Base-by-base conservation (phyloP, 148 eudicot genomes). In the Polygonum maritimum region DNA sequence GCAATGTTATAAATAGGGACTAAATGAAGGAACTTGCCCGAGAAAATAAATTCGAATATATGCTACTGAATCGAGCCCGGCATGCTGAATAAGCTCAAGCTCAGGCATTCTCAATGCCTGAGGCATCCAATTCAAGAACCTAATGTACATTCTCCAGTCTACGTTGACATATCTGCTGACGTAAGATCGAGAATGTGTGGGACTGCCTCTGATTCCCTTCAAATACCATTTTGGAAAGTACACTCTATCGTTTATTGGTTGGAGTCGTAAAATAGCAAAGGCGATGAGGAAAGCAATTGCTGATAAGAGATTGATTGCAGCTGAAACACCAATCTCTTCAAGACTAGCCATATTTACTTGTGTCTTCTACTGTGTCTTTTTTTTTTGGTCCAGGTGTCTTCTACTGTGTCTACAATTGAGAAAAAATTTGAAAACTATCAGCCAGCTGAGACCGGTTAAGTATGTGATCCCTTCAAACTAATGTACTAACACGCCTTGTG, bases 141-240 rank as follows among this genome's bases (percentile, higher is more conserved):
- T 83, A 40, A 94, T 72, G 71, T 94, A 94, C 74, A 81, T 85
- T 81, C 88, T 83, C 76, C 70, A 73, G 76, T 94, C 97, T 77
- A 92, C 71, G 75, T 94, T 94, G 48, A 94, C 90, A 78, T 90
- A 87, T 75, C 86, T 92, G 31, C 80, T 83, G 52, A 85, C 82
- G 49, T 75, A 74, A 40, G 89, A 79, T 71, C 86, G 83, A 2
- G 92, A 82, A 60, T 65, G 83, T 15, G 81, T 81, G 57, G 98
- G 97, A 73, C 87, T 90, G 48, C 84, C 89, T 74, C 98, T 80
- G 74, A 92, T 84, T 35, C 97, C 98, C 87, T 90, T 94, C 67
- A 88, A 77, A 82, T 94, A 92, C 98, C 98, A 94, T 86, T 94
- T 94, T 14, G 98, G 96, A 63, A 94, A 94, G 87, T 94, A 94